Base-by-base conservation (phyloP, 129 eudicot species). In the Apium graveolens region DNA sequence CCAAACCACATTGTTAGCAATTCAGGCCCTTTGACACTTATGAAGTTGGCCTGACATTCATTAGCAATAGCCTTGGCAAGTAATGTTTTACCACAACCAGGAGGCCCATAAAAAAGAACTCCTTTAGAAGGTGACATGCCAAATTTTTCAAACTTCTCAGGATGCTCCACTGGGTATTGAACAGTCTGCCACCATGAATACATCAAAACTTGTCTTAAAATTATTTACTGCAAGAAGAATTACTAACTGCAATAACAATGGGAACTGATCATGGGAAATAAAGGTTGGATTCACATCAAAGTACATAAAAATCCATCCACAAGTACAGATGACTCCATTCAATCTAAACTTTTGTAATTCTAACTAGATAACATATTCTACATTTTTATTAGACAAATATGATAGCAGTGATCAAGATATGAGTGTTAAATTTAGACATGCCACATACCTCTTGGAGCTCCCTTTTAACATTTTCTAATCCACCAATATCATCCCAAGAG, bases 101-200 rank as follows among this genome's bases (percentile, higher is more conserved):
- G 96, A 38, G 96, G 96, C 3, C 92, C 96, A 72, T 91, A 88
- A 86, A 91, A 91, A 38, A 91, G 92, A 73, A 90, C 96, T 37
- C 96, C 96, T 82, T 88, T 90, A 2, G 96, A 90, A 31, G 96
- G 96, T 73, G 96, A 91, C 96, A 91, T 91, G 32, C 92, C 96
- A 78, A 91, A 91, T 76, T 91, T 91, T 89, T 91, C 96, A 53
- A 91, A 91, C 78, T 91, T 91, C 87, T 91, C 97, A 0, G 97
- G 97, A 73, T 91, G 93, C 83, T 91, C 97, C 88, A 91, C 97
- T 4, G 97, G 97, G 73, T 91, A 91, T 87, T 91, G 95, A 14
- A 91, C 95, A 55, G 95, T 91, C 97, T 91, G 75, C 44, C 76
- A 72, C 27, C 32, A 72, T 9, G 17, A 12, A 72, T 39, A 72